Percentiles rank a stretch among this genome's conserved stretches.
phyloP scores from a whole-genome alignment of 2,329 filamentous ascomycete species.

The Atkinsonella hypoxylon region DNA sequence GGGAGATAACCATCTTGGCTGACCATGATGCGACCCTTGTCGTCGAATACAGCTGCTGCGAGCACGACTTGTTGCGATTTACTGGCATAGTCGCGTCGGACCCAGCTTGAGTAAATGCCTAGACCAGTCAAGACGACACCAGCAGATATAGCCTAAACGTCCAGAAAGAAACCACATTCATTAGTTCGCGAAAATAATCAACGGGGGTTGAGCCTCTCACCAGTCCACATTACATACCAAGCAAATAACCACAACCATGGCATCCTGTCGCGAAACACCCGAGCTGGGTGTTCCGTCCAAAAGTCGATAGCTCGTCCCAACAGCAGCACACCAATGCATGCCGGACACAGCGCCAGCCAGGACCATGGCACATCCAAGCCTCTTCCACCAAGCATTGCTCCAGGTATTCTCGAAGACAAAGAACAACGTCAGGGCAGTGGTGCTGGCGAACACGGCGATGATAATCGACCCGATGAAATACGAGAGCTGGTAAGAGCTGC shows the following conservation, averaged over 20 bases:
- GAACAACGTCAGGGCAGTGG: constrained; percentile 58
- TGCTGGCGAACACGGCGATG: constrained; percentile 61
- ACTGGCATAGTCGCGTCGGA: constrained; percentile 41
- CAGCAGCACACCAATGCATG: constrained; percentile 74
- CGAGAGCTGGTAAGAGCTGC: constrained; percentile 42
- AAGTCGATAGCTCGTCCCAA: constrained; percentile 55
- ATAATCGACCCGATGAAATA: constrained; percentile 56
- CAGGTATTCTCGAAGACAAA: constrained; percentile 64
- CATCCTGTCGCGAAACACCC: constrained; percentile 8
- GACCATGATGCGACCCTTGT: constrained; percentile 53
- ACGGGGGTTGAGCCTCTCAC: no score
- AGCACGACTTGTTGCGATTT: constrained; percentile 50
- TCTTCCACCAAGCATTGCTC: constrained; percentile 68
- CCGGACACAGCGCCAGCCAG: constrained; percentile 67
- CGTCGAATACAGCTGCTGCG: constrained; percentile 55
- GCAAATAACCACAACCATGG: constrained; percentile 53
- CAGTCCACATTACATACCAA: constrained; percentile 37
- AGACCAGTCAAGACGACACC: constrained; percentile 47
- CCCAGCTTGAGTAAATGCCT: constrained; percentile 26
- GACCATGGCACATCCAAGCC: constrained; percentile 51
- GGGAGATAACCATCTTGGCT: constrained; percentile 58
- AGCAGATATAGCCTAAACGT: constrained; percentile 42
- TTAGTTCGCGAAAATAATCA: no score
- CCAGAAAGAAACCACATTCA: no score
- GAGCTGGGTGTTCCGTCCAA: constrained; percentile 22